These are phyloP conservation scores for Favolaschia claudopus DNA, from an alignment of 768 basidiomycete genomes.

Conservation along the genomic window DNA sequence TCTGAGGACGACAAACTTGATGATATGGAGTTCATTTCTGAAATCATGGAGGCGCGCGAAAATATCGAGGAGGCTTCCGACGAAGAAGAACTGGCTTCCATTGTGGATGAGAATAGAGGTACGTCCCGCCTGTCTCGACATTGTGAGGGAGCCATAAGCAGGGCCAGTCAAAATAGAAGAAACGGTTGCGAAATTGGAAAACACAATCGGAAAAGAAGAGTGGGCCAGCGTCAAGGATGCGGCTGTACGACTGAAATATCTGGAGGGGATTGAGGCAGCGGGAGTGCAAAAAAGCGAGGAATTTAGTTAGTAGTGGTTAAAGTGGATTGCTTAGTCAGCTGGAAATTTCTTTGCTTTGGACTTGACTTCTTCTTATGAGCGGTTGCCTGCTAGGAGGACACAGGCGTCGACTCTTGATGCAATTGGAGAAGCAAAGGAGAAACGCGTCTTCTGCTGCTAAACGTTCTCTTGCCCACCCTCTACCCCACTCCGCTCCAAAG, in stretches of 20 bases:
- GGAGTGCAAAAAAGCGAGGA: slow-evolving; percentile 31
- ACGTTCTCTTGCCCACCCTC: slow-evolving; percentile 56
- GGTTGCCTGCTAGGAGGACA: slow-evolving; percentile 53
- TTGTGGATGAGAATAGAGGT: slow-evolving; percentile 67
- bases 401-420: slow-evolving; percentile 68
- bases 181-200: slow-evolving; percentile 55
- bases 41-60: slow-evolving; percentile 84
- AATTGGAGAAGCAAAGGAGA: slow-evolving; percentile 51
- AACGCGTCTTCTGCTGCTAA: slow-evolving; percentile 45
- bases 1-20: slow-evolving; percentile 77
- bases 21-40: slow-evolving; percentile 73
- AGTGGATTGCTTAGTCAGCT: background rate
- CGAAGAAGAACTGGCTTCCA: slow-evolving; percentile 52
- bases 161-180: slow-evolving; percentile 58
- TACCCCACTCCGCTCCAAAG: slow-evolving; percentile 27
- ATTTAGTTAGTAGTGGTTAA: background rate
- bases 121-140: slow-evolving; percentile 21
- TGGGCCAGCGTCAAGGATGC: slow-evolving; percentile 65
- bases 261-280: slow-evolving; percentile 68
- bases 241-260: slow-evolving; percentile 77
- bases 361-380: slow-evolving; percentile 49
- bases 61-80: slow-evolving; percentile 71
- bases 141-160: background rate
- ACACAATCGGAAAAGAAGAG: slow-evolving; percentile 56
- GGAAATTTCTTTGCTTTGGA: background rate